phyloP scores from a whole-genome alignment of 176 grass and related monocot genomes.

The Dactylis glomerata region DNA sequence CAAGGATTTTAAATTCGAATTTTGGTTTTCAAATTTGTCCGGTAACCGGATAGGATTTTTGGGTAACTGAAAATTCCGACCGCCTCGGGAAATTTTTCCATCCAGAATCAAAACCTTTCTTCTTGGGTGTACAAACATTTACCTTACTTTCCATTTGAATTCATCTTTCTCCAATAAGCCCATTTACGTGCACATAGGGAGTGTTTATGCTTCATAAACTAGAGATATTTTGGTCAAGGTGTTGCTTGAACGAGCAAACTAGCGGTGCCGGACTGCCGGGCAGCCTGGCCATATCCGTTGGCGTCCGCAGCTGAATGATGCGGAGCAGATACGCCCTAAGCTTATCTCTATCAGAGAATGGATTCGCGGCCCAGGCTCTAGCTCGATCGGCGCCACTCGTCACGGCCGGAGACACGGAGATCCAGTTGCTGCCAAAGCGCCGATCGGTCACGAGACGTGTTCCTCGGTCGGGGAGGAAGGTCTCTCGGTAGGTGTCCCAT shows the following conservation, averaged over 20 bases:
- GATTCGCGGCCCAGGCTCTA: neutral
- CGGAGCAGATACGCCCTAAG: slow-evolving; percentile 25
- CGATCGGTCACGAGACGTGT: neutral
- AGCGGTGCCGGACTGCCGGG: neutral
- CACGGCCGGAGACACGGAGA: slow-evolving; percentile 16
- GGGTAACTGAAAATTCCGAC: too few relatives aligned
- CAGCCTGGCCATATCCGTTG: slow-evolving; percentile 1
- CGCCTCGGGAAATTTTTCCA: too few relatives aligned
- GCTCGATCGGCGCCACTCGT: slow-evolving; percentile 23
- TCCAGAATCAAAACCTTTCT: too few relatives aligned
- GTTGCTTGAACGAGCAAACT: neutral
- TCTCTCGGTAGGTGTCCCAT: neutral
- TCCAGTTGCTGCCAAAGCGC: neutral
- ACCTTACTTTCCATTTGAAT: too few relatives aligned
- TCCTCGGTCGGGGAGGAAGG: neutral
- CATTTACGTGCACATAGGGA: too few relatives aligned
- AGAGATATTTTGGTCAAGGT: neutral
- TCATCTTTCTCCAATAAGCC: too few relatives aligned
- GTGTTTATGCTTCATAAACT: too few relatives aligned
- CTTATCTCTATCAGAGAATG: neutral
- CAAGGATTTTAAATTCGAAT: too few relatives aligned
- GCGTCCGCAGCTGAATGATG: neutral
- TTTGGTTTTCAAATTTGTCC: too few relatives aligned
- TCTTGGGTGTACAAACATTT: too few relatives aligned
- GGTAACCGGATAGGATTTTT: too few relatives aligned